These are phyloP conservation scores for Saccharum hybrid DNA, from an alignment of 202 grass and related monocot genomes.

Conservation along the genomic window DNA sequence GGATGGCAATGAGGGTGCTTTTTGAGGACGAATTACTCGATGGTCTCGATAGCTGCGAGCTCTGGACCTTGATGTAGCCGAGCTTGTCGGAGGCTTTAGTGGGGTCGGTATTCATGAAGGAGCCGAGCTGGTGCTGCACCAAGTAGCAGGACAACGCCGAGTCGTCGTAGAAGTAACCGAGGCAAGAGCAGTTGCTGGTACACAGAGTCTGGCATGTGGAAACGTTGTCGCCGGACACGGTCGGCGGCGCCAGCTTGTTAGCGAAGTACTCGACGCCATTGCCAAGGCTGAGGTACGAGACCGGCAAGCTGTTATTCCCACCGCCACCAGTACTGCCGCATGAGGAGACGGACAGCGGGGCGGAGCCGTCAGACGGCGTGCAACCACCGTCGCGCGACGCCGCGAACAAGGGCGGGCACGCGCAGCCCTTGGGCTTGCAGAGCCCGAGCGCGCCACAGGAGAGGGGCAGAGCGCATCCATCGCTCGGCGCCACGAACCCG, in stretches of 20 bases:
- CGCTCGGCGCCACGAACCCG: constrained; percentile 54
- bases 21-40: constrained; percentile 25
- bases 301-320: not conserved
- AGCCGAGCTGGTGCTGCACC: constrained; percentile 57
- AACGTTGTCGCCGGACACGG: constrained; percentile 31
- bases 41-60: not conserved
- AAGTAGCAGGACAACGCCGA: constrained; percentile 71
- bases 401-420: constrained; percentile 58
- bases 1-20: constrained; percentile 57
- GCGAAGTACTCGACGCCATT: constrained; percentile 65
- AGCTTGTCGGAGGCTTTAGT: constrained; percentile 5
- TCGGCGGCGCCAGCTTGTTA: constrained; percentile 58
- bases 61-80: constrained; percentile 64
- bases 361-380: constrained; percentile 55
- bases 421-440: constrained; percentile 60
- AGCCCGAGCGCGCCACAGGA: constrained; percentile 65
- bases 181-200: constrained; percentile 68
- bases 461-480: constrained; percentile 63
- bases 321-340: constrained; percentile 1
- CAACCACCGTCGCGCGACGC: constrained; percentile 58
- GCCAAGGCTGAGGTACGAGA: constrained; percentile 56
- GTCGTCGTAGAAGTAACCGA: constrained; percentile 74
- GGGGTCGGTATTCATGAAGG: constrained; percentile 51
- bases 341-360: constrained; percentile 25
- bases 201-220: constrained; percentile 72